Conservation (phyloP, 2,329 filamentous ascomycete species). For the Xylaria sp. region DNA sequence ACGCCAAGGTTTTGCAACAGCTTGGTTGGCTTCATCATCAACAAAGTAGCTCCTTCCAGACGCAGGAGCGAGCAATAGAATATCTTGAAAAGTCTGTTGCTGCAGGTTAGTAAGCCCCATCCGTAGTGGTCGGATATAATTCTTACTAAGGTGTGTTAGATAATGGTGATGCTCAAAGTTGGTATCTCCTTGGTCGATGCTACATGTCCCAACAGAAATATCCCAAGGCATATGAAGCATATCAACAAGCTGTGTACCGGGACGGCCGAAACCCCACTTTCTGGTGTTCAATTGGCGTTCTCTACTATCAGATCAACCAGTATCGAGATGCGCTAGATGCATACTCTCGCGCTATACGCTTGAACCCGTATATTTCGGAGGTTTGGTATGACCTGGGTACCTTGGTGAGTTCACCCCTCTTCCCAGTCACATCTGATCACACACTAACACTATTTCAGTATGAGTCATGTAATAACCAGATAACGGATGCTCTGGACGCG, state of each 20-base stretch:
- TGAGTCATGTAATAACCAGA: constrained; percentile 99
- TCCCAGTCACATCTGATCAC: constrained; percentile 12
- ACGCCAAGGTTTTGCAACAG: constrained; percentile 97
- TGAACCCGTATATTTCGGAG: constrained; percentile 98
- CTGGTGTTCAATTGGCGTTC: constrained; percentile 98
- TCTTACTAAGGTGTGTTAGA: constrained; percentile 64
- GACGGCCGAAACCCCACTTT: constrained; percentile 98
- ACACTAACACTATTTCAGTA: constrained; percentile 68
- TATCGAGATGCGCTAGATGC: constrained; percentile 97
- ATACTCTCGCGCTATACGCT: constrained; percentile 92
- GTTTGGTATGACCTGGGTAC: constrained; percentile 99
- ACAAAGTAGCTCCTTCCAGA: constrained; percentile 88
- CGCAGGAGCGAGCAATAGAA: constrained; percentile 95
- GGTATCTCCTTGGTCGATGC: constrained; percentile 96
- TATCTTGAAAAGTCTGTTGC: constrained; percentile 96
- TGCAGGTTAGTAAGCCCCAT: constrained; percentile 71
- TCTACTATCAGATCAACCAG: constrained; percentile 99
- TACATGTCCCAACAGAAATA: constrained; percentile 99
- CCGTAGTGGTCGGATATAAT: constrained; percentile 21
- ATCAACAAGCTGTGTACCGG: constrained; percentile 97
- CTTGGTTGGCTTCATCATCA: constrained; percentile 98
- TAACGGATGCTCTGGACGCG: constrained; percentile 92
- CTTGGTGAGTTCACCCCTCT: constrained; percentile 70
- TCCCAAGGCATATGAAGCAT: constrained; percentile 97
- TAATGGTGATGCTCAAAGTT: constrained; percentile 94